phyloP scores from a whole-genome alignment of 257 asterid species.

The Solanum sejunctum region DNA sequence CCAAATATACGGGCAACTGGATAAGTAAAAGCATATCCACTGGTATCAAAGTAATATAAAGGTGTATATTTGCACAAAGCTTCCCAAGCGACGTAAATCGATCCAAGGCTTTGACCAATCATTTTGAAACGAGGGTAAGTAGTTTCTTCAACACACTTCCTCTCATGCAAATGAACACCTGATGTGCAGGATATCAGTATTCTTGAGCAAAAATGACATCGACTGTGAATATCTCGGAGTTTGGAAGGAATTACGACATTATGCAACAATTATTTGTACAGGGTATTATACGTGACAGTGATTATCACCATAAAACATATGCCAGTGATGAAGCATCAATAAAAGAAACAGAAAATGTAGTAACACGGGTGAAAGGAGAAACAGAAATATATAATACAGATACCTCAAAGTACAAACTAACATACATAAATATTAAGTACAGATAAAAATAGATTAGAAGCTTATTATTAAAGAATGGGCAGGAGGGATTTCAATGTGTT shows the following conservation, averaged over 20 bases:
- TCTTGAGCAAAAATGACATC: background rate
- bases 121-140: slow-evolving; percentile 89
- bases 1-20: slow-evolving; percentile 89
- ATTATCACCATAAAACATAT: background rate
- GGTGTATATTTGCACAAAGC: slow-evolving; percentile 70
- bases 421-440: background rate
- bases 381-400: background rate
- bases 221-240: background rate
- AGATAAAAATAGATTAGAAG: background rate
- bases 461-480: background rate
- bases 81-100: slow-evolving; percentile 86
- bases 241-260: background rate
- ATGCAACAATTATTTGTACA: background rate
- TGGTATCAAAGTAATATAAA: slow-evolving; percentile 72
- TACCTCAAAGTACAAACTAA: background rate
- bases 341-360: background rate
- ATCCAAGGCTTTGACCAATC: slow-evolving; percentile 97
- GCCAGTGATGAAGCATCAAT: background rate
- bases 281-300: background rate
- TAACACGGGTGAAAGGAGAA: background rate
- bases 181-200: slow-evolving; percentile 5
- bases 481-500: background rate
- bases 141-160: slow-evolving; percentile 86
- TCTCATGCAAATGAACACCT: slow-evolving; percentile 78
- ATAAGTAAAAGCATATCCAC: slow-evolving; percentile 95